Percentiles rank a stretch among this genome's conserved stretches.
These are phyloP conservation scores for Fusarium guadeloupense DNA, from an alignment of 2,329 filamentous ascomycete species.

Conservation along the genomic window DNA sequence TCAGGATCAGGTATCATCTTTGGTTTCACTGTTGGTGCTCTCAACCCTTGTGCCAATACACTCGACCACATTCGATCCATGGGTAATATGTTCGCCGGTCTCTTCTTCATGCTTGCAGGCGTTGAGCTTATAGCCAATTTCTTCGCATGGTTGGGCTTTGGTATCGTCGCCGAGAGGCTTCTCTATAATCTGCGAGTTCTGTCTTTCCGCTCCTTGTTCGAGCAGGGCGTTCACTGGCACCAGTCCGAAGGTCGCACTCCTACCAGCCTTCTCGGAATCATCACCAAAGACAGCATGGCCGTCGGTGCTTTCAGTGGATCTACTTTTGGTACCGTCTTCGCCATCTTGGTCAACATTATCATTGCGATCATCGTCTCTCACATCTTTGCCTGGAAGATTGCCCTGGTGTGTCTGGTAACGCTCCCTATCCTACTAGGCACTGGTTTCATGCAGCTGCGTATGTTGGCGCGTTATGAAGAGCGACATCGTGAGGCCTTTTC, in stretches of 20 bases:
- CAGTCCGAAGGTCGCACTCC: constrained; percentile 69
- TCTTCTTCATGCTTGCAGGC: constrained; percentile 64
- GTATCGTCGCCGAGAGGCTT: constrained; percentile 65
- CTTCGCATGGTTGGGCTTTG: constrained; percentile 61
- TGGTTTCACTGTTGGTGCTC: constrained; percentile 51
- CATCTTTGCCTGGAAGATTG: constrained; percentile 79
- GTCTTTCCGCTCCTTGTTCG: constrained; percentile 69
- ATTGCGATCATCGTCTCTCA: constrained; percentile 74
- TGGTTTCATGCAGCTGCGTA: constrained; percentile 72
- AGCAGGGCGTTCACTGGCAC: constrained; percentile 75
- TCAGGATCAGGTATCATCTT: constrained; percentile 63
- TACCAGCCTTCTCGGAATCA: constrained; percentile 69
- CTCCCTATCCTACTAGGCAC: constrained; percentile 74
- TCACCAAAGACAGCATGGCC: constrained; percentile 73
- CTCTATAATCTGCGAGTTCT: constrained; percentile 69
- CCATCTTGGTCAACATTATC: constrained; percentile 72
- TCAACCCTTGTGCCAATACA: constrained; percentile 57
- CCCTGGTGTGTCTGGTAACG: constrained; percentile 73
- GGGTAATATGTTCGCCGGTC: constrained; percentile 60
- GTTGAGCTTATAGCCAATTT: constrained; percentile 62
- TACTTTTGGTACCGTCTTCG: constrained; percentile 73
- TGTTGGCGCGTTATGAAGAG: constrained; percentile 69
- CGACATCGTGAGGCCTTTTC: constrained; percentile 71
- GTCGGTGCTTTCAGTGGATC: constrained; percentile 74
- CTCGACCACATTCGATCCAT: constrained; percentile 49